Evolutionary conservation across 441 rosid species (phyloP).

Genomic region (Jatropha podagrica): DNA sequence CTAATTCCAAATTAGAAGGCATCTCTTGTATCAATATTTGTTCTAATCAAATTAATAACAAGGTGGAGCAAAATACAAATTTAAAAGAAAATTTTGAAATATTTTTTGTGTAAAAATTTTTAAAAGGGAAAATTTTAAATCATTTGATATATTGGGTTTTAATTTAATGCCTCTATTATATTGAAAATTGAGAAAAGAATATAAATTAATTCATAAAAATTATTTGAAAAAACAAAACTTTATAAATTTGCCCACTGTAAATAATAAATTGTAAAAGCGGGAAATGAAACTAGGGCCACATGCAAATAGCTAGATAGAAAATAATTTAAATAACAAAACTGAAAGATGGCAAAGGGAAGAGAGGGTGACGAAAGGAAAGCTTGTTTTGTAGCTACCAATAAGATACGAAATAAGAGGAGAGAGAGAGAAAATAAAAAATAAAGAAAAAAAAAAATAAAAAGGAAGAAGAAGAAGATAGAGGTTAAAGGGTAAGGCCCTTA

Average conservation of each 20-base stretch:
- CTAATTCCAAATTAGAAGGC: too few relatives aligned
- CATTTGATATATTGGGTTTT: too few relatives aligned
- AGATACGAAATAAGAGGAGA: constrained; percentile 22
- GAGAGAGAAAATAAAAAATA: neutral
- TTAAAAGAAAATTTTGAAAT: too few relatives aligned
- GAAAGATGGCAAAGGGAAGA: neutral
- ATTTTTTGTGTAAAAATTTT: too few relatives aligned
- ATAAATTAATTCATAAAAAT: too few relatives aligned
- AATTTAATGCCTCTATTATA: too few relatives aligned
- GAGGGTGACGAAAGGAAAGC: constrained; percentile 18
- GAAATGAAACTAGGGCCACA: neutral
- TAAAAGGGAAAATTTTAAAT: too few relatives aligned
- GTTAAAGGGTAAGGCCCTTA: neutral
- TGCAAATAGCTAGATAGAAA: neutral
- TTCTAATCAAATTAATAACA: too few relatives aligned
- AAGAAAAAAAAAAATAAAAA: neutral
- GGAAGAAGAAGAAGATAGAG: neutral
- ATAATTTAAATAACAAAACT: too few relatives aligned
- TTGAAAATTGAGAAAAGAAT: too few relatives aligned
- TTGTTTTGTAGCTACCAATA: constrained; percentile 22
- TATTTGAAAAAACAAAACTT: neutral
- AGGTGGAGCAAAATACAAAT: too few relatives aligned
- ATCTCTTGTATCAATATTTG: too few relatives aligned
- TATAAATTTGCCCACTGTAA: neutral
- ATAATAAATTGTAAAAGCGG: neutral